Evolutionary conservation across 768 basidiomycete genomes (phyloP).

Genomic region (Collybiopsis luxurians): DNA sequence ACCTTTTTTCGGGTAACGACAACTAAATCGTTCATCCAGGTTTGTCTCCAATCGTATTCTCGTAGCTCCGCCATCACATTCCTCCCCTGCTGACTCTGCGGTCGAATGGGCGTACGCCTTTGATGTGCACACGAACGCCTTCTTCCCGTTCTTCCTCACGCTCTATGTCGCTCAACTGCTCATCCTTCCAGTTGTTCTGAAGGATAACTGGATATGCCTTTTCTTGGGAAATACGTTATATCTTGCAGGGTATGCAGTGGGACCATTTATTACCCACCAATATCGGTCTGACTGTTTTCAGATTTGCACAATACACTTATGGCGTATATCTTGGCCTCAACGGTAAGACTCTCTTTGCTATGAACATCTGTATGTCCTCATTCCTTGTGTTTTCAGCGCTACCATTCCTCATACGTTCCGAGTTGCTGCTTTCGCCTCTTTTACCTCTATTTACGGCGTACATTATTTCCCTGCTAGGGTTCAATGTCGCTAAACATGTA

Average conservation of each 20-base stretch:
- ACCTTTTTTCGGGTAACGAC: not conserved
- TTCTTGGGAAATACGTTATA: conserved; percentile 92
- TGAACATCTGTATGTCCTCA: conserved; percentile 13
- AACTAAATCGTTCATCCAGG: conserved; percentile 32
- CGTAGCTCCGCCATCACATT: conserved; percentile 69
- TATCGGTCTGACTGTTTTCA: conserved; percentile 22
- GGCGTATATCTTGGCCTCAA: conserved; percentile 86
- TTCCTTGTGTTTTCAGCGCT: conserved; percentile 50
- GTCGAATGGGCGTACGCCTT: conserved; percentile 96
- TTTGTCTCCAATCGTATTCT: conserved; percentile 71
- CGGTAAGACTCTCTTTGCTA: conserved; percentile 42
- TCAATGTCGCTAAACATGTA: conserved; percentile 86
- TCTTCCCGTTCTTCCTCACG: conserved; percentile 91
- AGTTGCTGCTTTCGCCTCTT: conserved; percentile 87
- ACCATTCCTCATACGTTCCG: conserved; percentile 91
- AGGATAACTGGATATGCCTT: conserved; percentile 91
- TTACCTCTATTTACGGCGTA: conserved; percentile 86
- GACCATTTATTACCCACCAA: not conserved
- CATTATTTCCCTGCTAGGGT: conserved; percentile 82
- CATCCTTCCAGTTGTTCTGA: conserved; percentile 77
- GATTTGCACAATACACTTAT: conserved; percentile 88
- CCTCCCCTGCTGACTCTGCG: conserved; percentile 62
- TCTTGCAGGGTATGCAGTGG: conserved; percentile 69
- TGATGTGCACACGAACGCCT: conserved; percentile 95
- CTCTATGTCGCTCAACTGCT: conserved; percentile 89